Evolutionary conservation across 441 rosid species (phyloP), one percentile per base, ranked within the genome.

Genomic region (Populus tomentosa): DNA sequence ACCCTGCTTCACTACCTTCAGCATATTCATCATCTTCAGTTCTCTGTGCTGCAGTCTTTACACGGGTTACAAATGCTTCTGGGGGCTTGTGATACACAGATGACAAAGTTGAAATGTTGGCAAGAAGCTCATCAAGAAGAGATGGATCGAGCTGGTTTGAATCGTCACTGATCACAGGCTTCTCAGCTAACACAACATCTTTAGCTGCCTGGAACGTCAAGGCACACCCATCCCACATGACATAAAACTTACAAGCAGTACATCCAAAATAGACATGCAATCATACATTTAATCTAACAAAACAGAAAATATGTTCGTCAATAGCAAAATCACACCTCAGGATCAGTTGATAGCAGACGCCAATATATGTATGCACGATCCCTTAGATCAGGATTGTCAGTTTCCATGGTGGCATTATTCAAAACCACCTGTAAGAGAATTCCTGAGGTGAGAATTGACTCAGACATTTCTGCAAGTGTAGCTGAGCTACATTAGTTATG

Each of bases 301-400:
- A 53, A 35, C 28, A 65, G 8, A 65, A 35, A 65, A 16, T 53
- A 53, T 16, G 61, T 53, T 1, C 7, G 21, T 53, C 9, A 5
- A 0, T 53, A 5, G 21, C 61, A 76, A 79, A 86, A 71, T 69
- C 84, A 75, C 36, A 95, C 98, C 98, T 93, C 98, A 28, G 97
- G 98, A 82, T 94, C 98, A 80, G 94, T 94, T 76, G 98, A 94
- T 42, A 94, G 87, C 78, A 94, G 90, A 77, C 95, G 93, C 97
- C 98, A 94, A 84, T 95, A 94, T 84, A 95, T 94, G 85, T 95
- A 95, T 6, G 99, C 98, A 82, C 99, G 98, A 78, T 94, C 98
- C 50, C 98, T 84, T 63, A 94, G 84, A 88, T 94, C 98, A 80
- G 98, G 97, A 88, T 94, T 94, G 85, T 94, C 97, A 16, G 98